Percentiles rank a stretch among this genome's conserved stretches.
phyloP scores from a whole-genome alignment of 371 early-diverging fungal species.

The Choanephora cucurbitarum region DNA sequence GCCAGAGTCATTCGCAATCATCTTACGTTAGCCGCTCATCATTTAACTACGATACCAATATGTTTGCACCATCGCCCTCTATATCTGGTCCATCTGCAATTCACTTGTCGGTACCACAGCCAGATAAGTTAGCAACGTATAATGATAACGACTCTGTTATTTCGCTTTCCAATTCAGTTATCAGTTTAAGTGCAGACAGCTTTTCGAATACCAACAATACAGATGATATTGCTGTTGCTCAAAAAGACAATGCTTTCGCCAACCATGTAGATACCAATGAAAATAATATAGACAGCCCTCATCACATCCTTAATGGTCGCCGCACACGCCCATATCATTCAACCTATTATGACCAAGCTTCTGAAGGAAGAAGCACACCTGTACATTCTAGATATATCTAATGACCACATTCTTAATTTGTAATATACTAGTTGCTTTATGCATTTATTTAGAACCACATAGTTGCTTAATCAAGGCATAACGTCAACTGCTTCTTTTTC shows the following conservation, averaged over 20 bases:
- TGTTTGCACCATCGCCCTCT: constrained; percentile 12
- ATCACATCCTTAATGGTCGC: constrained; percentile 7
- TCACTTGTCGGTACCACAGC: background rate
- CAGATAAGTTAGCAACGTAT: background rate
- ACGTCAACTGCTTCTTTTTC: too few relatives aligned
- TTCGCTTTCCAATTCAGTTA: constrained; percentile 22
- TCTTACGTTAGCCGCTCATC: constrained; percentile 27
- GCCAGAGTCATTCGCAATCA: constrained; percentile 36
- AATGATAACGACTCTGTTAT: constrained; percentile 3
- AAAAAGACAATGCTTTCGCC: constrained; percentile 1
- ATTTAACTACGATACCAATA: background rate
- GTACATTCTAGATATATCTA: constrained; percentile 22
- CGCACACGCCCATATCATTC: background rate
- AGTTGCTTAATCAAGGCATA: too few relatives aligned
- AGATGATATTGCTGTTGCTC: background rate
- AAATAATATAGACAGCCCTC: constrained; percentile 2
- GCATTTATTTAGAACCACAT: too few relatives aligned
- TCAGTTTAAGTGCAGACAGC: constrained; percentile 10
- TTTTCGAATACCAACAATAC: background rate
- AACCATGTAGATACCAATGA: background rate
- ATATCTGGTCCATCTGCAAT: constrained; percentile 5
- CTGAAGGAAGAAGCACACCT: constrained; percentile 28
- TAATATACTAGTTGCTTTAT: background rate
- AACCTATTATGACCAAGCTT: background rate
- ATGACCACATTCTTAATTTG: background rate